Conservation (phyloP, 768 basidiomycete species). For the Auriscalpium vulgare region DNA sequence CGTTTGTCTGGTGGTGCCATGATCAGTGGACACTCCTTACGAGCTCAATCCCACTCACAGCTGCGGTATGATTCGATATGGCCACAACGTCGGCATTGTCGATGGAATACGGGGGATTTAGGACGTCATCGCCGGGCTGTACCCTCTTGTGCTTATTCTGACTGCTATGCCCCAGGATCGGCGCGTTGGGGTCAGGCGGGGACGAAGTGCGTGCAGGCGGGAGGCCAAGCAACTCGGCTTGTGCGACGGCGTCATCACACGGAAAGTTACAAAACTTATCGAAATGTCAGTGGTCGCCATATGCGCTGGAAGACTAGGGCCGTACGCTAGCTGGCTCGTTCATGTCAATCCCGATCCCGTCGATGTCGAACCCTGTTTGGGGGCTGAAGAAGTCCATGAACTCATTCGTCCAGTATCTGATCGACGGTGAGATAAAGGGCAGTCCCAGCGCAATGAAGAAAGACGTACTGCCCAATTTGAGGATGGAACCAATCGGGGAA, state of each 20-base stretch:
- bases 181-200: constrained; percentile 44
- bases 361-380: constrained; percentile 50
- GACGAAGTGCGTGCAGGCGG: constrained; percentile 44
- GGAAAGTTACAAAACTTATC: constrained; percentile 56
- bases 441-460: too few relatives aligned
- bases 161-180: constrained; percentile 35
- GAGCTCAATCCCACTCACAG: constrained; percentile 28
- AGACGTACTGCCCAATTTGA: constrained; percentile 37
- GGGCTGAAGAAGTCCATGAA: constrained; percentile 49
- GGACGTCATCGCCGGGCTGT: constrained; percentile 23
- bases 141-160: constrained; percentile 20
- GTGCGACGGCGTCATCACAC: constrained; percentile 50
- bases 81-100: constrained; percentile 38
- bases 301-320: neutral
- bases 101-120: constrained; percentile 52
- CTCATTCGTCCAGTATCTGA: constrained; percentile 58
- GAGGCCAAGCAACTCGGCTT: constrained; percentile 42
- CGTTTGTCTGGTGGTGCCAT: constrained; percentile 17
- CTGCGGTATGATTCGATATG: constrained; percentile 48
- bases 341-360: constrained; percentile 73
- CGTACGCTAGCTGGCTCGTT: constrained; percentile 63
- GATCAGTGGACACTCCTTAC: neutral
- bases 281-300: neutral
- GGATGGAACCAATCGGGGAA: constrained; percentile 64
- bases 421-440: too few relatives aligned